Percentiles rank a stretch among this genome's conserved stretches.
These are phyloP conservation scores for Phlyctochytrium planicorne DNA, from an alignment of 192 early-diverging fungal species.

Conservation along the genomic window DNA sequence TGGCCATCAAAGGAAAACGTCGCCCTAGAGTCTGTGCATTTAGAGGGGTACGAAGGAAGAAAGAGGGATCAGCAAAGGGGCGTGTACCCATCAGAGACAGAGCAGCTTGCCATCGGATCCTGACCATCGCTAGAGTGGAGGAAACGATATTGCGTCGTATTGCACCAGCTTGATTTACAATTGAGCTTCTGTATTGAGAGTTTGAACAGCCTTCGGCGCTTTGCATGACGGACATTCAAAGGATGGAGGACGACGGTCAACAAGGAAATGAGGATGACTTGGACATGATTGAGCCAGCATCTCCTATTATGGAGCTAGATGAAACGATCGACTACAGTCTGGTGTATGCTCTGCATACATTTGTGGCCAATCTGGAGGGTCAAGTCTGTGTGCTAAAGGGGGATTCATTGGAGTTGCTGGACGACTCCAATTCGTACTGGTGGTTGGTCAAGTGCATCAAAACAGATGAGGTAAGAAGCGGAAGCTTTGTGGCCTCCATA, in stretches of 20 bases:
- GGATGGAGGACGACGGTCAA: too few species aligned
- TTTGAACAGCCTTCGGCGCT: not conserved
- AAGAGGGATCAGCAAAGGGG: too few species aligned
- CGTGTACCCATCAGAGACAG: too few species aligned
- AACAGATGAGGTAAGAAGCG: slow-evolving; percentile 54
- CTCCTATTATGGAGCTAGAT: slow-evolving; percentile 18
- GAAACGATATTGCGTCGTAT: too few species aligned
- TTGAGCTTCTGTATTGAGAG: not conserved
- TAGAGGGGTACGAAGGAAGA: too few species aligned
- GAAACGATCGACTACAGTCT: slow-evolving; percentile 68
- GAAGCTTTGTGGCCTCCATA: not conserved
- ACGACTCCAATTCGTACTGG: slow-evolving; percentile 87
- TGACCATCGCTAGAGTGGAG: too few species aligned
- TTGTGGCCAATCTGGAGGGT: slow-evolving; percentile 81
- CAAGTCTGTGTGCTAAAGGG: slow-evolving; percentile 78
- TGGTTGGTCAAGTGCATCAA: slow-evolving; percentile 59
- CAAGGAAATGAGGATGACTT: not conserved
- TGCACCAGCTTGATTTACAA: not conserved
- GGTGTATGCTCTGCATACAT: slow-evolving; percentile 85
- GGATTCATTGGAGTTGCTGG: slow-evolving; percentile 75
- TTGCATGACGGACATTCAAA: not conserved
- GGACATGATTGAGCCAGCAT: slow-evolving; percentile 5
- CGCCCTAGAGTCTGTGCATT: too few species aligned
- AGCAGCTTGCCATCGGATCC: too few species aligned
- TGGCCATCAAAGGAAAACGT: too few species aligned